Evolutionary conservation across 257 asterid genomes (phyloP), one percentile per base, ranked within the genome.

Genomic region (Lavandula angustifolia): DNA sequence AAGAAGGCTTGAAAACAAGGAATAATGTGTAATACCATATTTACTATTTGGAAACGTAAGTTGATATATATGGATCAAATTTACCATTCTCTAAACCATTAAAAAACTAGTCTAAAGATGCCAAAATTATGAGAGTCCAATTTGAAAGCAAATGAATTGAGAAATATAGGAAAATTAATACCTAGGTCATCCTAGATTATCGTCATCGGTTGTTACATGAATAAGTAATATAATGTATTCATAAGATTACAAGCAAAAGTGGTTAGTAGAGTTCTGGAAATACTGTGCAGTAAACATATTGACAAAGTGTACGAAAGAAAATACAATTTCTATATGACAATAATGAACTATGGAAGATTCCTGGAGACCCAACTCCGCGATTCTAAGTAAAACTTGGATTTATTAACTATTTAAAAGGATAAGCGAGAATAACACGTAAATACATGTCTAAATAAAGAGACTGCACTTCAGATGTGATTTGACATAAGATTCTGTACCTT

Each of bases 81-180:
- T 34, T 34, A 4, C 38, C 7, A 3, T 34, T 4, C 38, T 6
- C 38, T 34, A 34, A 4, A 4, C 7, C 5, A 34, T 34, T 34
- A 4, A 34, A 34, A 34, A 4, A 4, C 38, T 34, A 5, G 8
- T 17, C 6, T 16, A 35, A 14, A 58, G 66, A 52, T 41, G 29
- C 56, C 62, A 57, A 57, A 13, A 40, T 56, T 64, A 40, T 17
- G 63, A 65, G 44, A 37, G 47, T 11, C 48, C 11, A 38, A 63
- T 16, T 42, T 50, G 37, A 56, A 60, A 47, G 27, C 14, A 8
- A 22, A 52, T 42, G 54, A 16, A 42, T 14, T 17, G 49, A 54
- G 33, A 33, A 4, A 31, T 29, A 8, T 10, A 18, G 59, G 31
- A 47, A 71, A 47, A 38, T 56, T 14, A 48, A 17, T 37, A 6